These are phyloP conservation scores for Podospora pseudoanserina DNA, from an alignment of 495 filamentous ascomycete genomes.

Conservation along the genomic window DNA sequence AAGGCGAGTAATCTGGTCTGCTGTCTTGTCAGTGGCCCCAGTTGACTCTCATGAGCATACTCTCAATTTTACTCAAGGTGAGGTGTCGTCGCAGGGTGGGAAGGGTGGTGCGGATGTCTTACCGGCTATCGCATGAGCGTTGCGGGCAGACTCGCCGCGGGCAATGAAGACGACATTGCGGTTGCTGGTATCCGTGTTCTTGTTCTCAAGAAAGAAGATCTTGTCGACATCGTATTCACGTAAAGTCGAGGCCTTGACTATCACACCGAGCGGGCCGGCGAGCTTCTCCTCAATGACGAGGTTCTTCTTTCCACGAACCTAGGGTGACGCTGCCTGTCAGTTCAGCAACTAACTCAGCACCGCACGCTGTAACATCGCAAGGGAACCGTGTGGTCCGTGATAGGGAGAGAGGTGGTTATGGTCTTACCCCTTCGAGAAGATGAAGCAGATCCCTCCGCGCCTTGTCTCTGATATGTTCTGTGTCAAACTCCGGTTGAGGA, in stretches of 20 bases:
- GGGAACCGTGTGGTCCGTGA: background rate
- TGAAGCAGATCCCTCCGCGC: slow-evolving; percentile 80
- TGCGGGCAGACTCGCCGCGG: slow-evolving; percentile 78
- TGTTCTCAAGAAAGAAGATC: slow-evolving; percentile 91
- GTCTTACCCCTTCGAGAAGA: slow-evolving; percentile 88
- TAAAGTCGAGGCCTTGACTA: slow-evolving; percentile 83
- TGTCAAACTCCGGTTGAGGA: slow-evolving; percentile 72
- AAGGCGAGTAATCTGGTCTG: slow-evolving; percentile 88
- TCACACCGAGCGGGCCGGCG: slow-evolving; percentile 81
- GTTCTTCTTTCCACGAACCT: slow-evolving; percentile 99
- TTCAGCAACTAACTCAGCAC: slow-evolving; percentile 12
- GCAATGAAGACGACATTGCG: slow-evolving; percentile 93
- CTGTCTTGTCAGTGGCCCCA: slow-evolving; percentile 33
- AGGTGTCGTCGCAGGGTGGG: background rate
- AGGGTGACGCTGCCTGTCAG: slow-evolving; percentile 31
- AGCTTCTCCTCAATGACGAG: slow-evolving; percentile 87
- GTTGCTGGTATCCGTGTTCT: slow-evolving; percentile 85
- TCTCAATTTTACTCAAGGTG: background rate
- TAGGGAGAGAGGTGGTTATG: background rate
- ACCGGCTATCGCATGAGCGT: slow-evolving; percentile 86
- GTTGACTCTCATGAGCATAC: background rate
- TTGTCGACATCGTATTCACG: slow-evolving; percentile 95
- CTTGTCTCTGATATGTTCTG: slow-evolving; percentile 75
- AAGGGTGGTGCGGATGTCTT: slow-evolving; percentile 35
- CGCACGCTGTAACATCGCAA: slow-evolving; percentile 4